Evolutionary conservation across 495 filamentous ascomycete species (phyloP).

Genomic region (Lasiosphaeriaceae sp.): DNA sequence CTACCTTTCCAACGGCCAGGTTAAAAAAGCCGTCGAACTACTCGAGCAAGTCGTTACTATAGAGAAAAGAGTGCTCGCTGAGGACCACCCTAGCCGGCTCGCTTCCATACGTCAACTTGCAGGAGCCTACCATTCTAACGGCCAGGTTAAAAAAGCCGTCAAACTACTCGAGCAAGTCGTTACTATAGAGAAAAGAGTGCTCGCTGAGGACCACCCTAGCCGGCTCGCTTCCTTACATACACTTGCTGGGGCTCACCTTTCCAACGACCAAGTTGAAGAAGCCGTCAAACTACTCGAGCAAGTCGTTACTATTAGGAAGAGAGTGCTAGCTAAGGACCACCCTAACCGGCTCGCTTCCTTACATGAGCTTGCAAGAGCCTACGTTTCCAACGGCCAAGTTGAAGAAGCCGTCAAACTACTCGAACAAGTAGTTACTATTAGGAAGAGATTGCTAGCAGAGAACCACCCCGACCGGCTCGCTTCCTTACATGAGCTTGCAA

Average conservation of each 20-base stretch:
- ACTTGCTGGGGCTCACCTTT: constrained; percentile 23
- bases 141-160: constrained; percentile 24
- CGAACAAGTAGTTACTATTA: constrained; percentile 33
- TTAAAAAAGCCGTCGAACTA: constrained; percentile 23
- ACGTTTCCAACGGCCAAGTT: constrained; percentile 9
- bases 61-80: constrained; percentile 16
- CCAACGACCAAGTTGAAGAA: constrained; percentile 13
- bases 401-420: constrained; percentile 32
- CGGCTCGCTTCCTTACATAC: constrained; percentile 28
- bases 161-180: constrained; percentile 36
- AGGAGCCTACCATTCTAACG: constrained; percentile 13
- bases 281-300: constrained; percentile 35
- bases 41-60: constrained; percentile 22
- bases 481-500: constrained; percentile 29
- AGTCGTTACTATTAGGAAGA: constrained; percentile 24
- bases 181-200: constrained; percentile 13
- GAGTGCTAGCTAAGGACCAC: constrained; percentile 21
- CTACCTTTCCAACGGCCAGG: constrained; percentile 20
- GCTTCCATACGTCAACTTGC: constrained; percentile 28
- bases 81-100: constrained; percentile 30
- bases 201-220: constrained; percentile 20
- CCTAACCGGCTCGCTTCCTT: constrained; percentile 27
- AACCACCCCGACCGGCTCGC: constrained; percentile 24
- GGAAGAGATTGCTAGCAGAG: constrained; percentile 10
- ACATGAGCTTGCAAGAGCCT: constrained; percentile 24